Conservation (phyloP, 352 stramenopile species). For the Globisporangium sylvaticum region DNA sequence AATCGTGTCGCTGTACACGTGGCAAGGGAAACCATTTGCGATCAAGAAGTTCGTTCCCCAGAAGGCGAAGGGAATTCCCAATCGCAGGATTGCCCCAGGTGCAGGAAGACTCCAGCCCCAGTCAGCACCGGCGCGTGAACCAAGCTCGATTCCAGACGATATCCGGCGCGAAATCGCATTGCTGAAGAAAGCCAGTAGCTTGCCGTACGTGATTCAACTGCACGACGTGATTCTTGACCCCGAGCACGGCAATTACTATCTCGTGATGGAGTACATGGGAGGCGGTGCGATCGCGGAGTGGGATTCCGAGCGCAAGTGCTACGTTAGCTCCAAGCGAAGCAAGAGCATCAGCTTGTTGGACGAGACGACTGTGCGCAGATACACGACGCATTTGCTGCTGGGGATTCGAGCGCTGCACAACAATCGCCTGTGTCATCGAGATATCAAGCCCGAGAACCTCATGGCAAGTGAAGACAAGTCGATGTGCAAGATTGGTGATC, state of each 20-base stretch:
- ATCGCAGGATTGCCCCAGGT: slow-evolving; percentile 33
- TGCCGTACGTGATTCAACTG: slow-evolving; percentile 62
- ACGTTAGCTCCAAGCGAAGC: slow-evolving; percentile 42
- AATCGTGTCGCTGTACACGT: slow-evolving; percentile 70
- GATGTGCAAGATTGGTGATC: slow-evolving; percentile 76
- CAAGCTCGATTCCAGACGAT: slow-evolving; percentile 40
- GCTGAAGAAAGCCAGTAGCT: slow-evolving; percentile 66
- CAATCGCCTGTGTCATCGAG: slow-evolving; percentile 74
- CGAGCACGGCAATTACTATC: slow-evolving; percentile 50
- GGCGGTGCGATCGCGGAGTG: slow-evolving; percentile 74
- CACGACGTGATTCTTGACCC: slow-evolving; percentile 76
- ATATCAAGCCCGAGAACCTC: slow-evolving; percentile 86
- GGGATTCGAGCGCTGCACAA: slow-evolving; percentile 73
- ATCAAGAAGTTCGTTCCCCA: slow-evolving; percentile 69
- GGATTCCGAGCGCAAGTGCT: slow-evolving; percentile 60
- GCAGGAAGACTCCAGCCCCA: background rate
- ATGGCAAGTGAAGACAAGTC: slow-evolving; percentile 54
- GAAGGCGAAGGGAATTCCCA: slow-evolving; percentile 48
- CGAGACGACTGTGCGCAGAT: slow-evolving; percentile 44
- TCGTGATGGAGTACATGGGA: slow-evolving; percentile 87
- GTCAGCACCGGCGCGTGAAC: background rate
- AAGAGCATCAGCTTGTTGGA: slow-evolving; percentile 38
- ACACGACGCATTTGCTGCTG: slow-evolving; percentile 56
- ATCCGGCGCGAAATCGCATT: slow-evolving; percentile 70
- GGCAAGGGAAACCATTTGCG: slow-evolving; percentile 55